Evolutionary conservation across 1,139 yeast species (phyloP), one percentile per base, ranked within the genome.

Genomic region (Candida sojae): DNA sequence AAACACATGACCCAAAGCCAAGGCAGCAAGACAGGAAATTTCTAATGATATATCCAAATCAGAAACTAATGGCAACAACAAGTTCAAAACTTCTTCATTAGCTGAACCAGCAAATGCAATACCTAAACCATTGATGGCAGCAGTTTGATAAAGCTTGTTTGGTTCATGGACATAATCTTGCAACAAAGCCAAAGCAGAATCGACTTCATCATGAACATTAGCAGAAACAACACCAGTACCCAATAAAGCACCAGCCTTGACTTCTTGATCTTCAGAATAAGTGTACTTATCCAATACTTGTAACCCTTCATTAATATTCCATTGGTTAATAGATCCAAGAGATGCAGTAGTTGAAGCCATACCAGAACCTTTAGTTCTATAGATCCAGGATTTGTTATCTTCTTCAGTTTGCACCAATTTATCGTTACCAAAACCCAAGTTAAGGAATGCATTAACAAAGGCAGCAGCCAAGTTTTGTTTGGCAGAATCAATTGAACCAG

Each of bases 171-270:
- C 86, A 60, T 88, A 89, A 55, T 93, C 99, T 64, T 86, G 92
- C 53, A 89, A 74, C 57, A 93, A 73, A 26, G 96, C 86, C 54
- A 89, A 77, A 4, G 97, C 96, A 5, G 98, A 96, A 58, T 92
- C 98, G 43, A 91, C 90, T 53, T 93, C 99, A 64, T 93, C 97
- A 66, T 90, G 97, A 49, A 95, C 95, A 67, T 96, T 96, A 31
- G 96, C 80, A 36, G 96, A 89, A n/a, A 90, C 87, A 45, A 95
- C 79, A 68, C 99, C 99, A 67, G 91, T 90, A 67, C 98, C 99
- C 56, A 95, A 78, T 53, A 93, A 76, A 5, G 99, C 97, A 70
- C 99, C 99, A 10, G 98, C 97, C 69, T 90, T 90, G 56, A 92
- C 84, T 61, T 90, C 93, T 51, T 84, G 86, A 60, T 91, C 96